Evolutionary conservation across 129 eudicot species (phyloP).

Genomic region (Pseudognaphalium luteoalbum): DNA sequence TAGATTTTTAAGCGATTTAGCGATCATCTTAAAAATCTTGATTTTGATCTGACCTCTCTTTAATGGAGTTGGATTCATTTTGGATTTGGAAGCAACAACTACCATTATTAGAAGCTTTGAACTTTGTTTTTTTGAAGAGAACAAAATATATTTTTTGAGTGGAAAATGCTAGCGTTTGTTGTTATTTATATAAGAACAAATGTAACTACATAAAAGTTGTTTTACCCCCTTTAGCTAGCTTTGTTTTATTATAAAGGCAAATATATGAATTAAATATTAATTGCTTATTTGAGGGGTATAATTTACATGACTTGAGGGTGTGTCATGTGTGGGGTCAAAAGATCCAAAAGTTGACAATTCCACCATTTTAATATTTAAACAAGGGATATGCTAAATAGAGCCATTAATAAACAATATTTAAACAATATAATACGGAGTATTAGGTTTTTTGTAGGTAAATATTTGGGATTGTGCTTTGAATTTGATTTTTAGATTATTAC

Average conservation of each 20-base stretch:
- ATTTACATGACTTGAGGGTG: neutral
- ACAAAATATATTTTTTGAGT: neutral
- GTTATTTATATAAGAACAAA: neutral
- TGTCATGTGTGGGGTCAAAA: neutral
- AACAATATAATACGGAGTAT: no score
- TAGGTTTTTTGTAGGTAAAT: no score
- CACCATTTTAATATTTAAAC: no score
- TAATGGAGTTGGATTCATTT: neutral
- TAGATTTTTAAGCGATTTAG: neutral
- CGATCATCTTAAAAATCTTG: neutral
- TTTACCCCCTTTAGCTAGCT: neutral
- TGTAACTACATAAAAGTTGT: neutral
- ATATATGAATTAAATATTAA: no score
- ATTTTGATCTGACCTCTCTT: constrained; percentile 1
- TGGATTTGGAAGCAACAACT: neutral
- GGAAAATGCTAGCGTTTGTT: neutral
- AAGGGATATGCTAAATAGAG: no score
- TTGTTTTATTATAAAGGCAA: neutral
- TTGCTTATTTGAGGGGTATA: neutral
- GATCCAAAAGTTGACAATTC: neutral
- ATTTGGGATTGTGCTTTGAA: no score
- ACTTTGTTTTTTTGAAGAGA: neutral
- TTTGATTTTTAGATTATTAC: no score
- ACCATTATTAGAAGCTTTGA: neutral
- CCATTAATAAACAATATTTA: no score